phyloP scores from a whole-genome alignment of 345 rosid genomes.

The Hibiscus tridactylites region DNA sequence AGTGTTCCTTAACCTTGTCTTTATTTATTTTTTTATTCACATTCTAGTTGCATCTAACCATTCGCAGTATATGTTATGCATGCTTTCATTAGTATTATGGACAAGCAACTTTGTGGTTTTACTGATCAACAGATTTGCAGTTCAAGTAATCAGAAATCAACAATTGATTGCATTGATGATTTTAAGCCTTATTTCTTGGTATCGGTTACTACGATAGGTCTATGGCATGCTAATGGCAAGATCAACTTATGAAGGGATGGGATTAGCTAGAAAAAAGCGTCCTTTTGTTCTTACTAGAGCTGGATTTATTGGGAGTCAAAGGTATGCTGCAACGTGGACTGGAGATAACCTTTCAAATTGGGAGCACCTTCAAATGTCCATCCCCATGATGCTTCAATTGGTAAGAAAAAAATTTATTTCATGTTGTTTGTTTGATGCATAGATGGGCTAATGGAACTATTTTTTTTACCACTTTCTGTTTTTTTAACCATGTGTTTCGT shows the following conservation, averaged over 20 bases:
- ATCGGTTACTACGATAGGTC: slow-evolving; percentile 37
- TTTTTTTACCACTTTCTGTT: too few species aligned
- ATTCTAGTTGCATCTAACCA: slow-evolving; percentile 1
- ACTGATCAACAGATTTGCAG: neutral
- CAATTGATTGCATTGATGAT: neutral
- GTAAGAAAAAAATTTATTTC: slow-evolving; percentile 33
- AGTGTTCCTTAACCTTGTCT: slow-evolving; percentile 14
- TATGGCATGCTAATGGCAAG: slow-evolving; percentile 94
- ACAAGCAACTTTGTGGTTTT: neutral
- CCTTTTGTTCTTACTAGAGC: slow-evolving; percentile 97
- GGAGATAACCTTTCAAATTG: slow-evolving; percentile 91
- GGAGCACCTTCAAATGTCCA: slow-evolving; percentile 89
- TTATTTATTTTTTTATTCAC: neutral
- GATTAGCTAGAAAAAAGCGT: slow-evolving; percentile 60
- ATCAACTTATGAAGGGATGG: slow-evolving; percentile 82
- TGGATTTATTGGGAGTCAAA: slow-evolving; percentile 84
- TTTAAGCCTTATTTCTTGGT: slow-evolving; percentile 2
- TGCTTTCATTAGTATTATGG: neutral
- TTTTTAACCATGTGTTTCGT: neutral
- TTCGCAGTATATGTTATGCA: neutral
- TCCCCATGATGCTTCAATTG: slow-evolving; percentile 92
- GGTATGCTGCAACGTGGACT: slow-evolving; percentile 91
- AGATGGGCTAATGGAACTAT: neutral
- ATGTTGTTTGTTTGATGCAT: slow-evolving; percentile 9
- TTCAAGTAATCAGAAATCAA: neutral